Conservation (phyloP, 2,329 filamentous ascomycete genomes). For the Pseudogymnoascus sp. region DNA sequence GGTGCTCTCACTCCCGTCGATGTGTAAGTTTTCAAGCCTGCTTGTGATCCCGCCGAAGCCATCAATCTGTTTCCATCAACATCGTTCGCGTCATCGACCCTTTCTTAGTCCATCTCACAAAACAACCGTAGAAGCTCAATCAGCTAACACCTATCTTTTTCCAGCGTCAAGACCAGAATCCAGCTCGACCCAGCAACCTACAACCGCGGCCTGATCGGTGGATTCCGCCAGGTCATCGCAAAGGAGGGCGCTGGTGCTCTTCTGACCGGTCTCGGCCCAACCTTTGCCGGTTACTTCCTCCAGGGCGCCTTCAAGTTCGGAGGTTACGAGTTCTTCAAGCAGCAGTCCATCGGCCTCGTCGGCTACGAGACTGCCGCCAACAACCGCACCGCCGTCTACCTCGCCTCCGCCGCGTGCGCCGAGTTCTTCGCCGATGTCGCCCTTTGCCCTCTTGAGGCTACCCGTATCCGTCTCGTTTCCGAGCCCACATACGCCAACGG, state of each 20-base stretch:
- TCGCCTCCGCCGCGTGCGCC: constrained; percentile 56
- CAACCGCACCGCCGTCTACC: constrained; percentile 76
- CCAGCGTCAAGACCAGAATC: constrained; percentile 89
- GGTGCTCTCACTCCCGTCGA: constrained; percentile 94
- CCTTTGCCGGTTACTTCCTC: constrained; percentile 84
- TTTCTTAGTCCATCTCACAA: background rate
- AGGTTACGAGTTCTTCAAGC: constrained; percentile 95
- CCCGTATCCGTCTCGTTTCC: constrained; percentile 86
- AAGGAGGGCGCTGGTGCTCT: constrained; percentile 81
- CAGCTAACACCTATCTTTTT: constrained; percentile 21
- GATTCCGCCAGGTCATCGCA: constrained; percentile 75
- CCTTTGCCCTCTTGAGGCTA: constrained; percentile 85
- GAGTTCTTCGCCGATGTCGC: constrained; percentile 70
- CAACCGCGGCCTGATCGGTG: constrained; percentile 79
- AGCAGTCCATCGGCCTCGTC: constrained; percentile 72
- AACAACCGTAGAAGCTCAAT: constrained; percentile 14
- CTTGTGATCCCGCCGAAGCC: background rate
- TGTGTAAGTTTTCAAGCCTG: constrained; percentile 64
- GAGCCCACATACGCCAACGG: constrained; percentile 78
- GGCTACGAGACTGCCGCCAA: constrained; percentile 69
- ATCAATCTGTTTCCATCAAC: background rate
- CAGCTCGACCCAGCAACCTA: constrained; percentile 85
- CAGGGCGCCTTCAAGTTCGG: constrained; percentile 91
- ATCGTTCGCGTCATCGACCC: background rate
- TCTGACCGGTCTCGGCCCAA: constrained; percentile 76